Percentiles rank a stretch among this genome's conserved stretches.
Conservation (phyloP, 306 rosid genomes). For the Macrotyloma uniflorum region DNA sequence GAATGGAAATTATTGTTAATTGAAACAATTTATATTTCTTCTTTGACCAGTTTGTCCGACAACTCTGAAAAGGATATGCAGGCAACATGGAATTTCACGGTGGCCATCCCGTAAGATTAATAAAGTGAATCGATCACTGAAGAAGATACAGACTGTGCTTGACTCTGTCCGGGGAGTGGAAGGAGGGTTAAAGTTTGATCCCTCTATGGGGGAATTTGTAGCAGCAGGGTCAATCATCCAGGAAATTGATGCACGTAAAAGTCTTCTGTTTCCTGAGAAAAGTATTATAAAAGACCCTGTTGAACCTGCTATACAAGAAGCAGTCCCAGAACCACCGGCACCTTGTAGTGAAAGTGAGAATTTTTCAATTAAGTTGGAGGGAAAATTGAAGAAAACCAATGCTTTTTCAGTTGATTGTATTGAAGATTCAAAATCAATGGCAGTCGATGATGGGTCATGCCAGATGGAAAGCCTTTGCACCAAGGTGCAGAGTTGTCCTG, state of each 20-base stretch:
- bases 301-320: slow-evolving; percentile 36
- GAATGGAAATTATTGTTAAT: slow-evolving; percentile 24
- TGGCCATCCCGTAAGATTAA: slow-evolving; percentile 97
- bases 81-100: slow-evolving; percentile 86
- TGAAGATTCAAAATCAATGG: slow-evolving; percentile 50
- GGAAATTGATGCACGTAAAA: slow-evolving; percentile 48
- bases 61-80: slow-evolving; percentile 93
- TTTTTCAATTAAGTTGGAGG: slow-evolving; percentile 49
- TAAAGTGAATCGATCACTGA: slow-evolving; percentile 79
- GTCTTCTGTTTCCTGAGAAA: slow-evolving; percentile 47
- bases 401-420: slow-evolving; percentile 34
- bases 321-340: slow-evolving; percentile 32
- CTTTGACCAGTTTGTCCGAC: slow-evolving; percentile 81
- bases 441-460: slow-evolving; percentile 42
- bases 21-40: slow-evolving; percentile 17
- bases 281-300: slow-evolving; percentile 36
- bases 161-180: slow-evolving; percentile 82
- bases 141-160: slow-evolving; percentile 75
- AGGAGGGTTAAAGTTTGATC: slow-evolving; percentile 78
- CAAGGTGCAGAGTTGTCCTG: slow-evolving; percentile 24
- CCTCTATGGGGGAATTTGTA: slow-evolving; percentile 61
- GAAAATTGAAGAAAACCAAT: slow-evolving; percentile 35
- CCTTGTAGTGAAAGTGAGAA: slow-evolving; percentile 37
- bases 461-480: slow-evolving; percentile 16
- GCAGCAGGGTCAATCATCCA: slow-evolving; percentile 55